Percentiles rank a stretch among this genome's conserved stretches.
Conservation (phyloP, 2,329 filamentous ascomycete genomes). For the Kalaharituber pfeilii region DNA sequence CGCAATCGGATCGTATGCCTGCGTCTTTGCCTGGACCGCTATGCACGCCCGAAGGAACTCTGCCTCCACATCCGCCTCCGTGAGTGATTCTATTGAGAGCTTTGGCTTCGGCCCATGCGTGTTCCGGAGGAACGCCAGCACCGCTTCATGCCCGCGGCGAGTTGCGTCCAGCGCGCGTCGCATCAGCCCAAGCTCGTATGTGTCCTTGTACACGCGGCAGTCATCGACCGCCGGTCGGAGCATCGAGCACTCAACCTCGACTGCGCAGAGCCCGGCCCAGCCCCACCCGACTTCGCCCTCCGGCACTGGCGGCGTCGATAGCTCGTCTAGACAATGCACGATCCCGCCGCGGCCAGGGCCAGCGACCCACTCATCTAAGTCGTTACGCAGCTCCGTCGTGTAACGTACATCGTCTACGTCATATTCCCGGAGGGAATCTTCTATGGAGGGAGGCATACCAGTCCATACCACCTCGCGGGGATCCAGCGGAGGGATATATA, state of each 20-base stretch:
- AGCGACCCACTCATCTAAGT: constrained; percentile 20
- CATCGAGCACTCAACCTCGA: constrained; percentile 31
- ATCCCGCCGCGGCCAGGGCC: constrained; percentile 18
- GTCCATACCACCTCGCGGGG: constrained; percentile 85
- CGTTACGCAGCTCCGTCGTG: constrained; percentile 27
- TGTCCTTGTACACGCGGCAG: constrained; percentile 64
- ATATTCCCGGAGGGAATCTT: constrained; percentile 54
- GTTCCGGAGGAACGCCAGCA: constrained; percentile 37
- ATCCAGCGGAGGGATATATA: constrained; percentile 79
- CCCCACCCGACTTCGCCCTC: constrained; percentile 18
- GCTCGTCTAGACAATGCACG: constrained; percentile 10
- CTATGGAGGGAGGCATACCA: constrained; percentile 61
- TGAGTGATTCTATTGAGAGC: constrained; percentile 35
- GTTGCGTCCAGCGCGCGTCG: constrained; percentile 66
- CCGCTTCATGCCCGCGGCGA: constrained; percentile 54
- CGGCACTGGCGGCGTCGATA: constrained; percentile 1
- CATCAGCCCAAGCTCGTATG: constrained; percentile 71
- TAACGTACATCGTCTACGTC: constrained; percentile 57
- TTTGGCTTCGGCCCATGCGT: constrained; percentile 31
- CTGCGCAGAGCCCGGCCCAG: constrained; percentile 21
- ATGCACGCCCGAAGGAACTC: constrained; percentile 58
- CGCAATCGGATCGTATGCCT: constrained; percentile 80
- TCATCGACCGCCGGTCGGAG: constrained; percentile 60
- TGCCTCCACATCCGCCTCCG: constrained; percentile 71
- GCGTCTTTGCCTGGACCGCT: constrained; percentile 51